These are phyloP conservation scores for Chytriomyces sp. DNA, from an alignment of 192 early-diverging fungal species.

Conservation along the genomic window DNA sequence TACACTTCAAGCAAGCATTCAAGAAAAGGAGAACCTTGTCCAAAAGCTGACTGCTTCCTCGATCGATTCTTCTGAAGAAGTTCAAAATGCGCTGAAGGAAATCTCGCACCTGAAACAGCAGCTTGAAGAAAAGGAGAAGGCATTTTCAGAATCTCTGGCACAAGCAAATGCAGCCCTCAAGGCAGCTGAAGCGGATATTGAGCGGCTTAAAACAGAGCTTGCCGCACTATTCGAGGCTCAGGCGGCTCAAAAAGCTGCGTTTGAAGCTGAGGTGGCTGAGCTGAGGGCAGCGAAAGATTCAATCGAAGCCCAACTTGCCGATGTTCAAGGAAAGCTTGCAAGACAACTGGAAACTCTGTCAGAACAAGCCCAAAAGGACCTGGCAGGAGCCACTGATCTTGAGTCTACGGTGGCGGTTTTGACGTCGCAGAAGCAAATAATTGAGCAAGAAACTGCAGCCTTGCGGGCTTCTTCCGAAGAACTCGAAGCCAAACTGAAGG, in stretches of 20 bases:
- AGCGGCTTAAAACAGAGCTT: constrained; percentile 1
- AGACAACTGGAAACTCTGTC: neutral
- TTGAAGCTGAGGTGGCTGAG: constrained; percentile 15
- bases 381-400: neutral
- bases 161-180: constrained; percentile 12
- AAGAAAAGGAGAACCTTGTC: constrained; percentile 12
- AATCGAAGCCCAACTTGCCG: neutral
- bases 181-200: constrained; percentile 1
- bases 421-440: neutral
- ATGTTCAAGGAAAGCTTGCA: neutral
- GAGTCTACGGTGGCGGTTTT: neutral
- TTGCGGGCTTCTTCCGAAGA: neutral
- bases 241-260: neutral
- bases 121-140: constrained; percentile 25
- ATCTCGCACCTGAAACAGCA: constrained; percentile 16
- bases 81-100: neutral
- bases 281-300: neutral
- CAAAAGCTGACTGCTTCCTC: constrained; percentile 19
- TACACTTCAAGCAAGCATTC: constrained; percentile 23
- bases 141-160: constrained; percentile 1
- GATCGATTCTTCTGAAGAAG: constrained; percentile 9
- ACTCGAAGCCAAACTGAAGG: constrained; percentile 6
- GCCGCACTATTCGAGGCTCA: neutral
- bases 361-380: neutral
- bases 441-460: constrained; percentile 1